Base-by-base conservation (phyloP, 2,329 filamentous ascomycete species). In the Onygena corvina region DNA sequence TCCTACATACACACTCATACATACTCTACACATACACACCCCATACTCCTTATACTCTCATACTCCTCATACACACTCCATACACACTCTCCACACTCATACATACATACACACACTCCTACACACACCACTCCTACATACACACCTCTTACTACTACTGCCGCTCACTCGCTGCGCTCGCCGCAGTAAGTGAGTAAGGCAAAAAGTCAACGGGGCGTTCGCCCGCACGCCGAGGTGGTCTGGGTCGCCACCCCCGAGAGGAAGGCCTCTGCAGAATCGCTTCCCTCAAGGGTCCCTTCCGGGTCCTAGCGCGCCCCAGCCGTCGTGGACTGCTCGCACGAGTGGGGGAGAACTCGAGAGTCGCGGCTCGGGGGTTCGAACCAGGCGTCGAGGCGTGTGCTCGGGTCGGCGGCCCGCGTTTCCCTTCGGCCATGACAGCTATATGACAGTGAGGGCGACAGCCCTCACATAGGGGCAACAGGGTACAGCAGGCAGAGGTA, bases 231-330 rank as follows among this genome's bases (percentile, higher is more conserved):
- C 57, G 69, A 67, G 72, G 72, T 75, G 64, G 63, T 76, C 73
- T 71, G 69, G 66, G 62, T 68, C 72, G 73, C 74, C 72, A 74
- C 65, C 67, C 65, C 67, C 68, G 71, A 72, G 71, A 70, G 71
- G 67, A 70, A 64, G 63, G 61, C 70, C 71, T 75, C 71, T 76
- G 74, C 73, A 72, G 71, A 73, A 76, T 76, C 72, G 64, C 74
- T 76, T 73, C 71, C 70, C 74, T 76, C 71, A 74, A 75, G 71
- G 53, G 56, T 76, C 61, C 66, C 61, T 62, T 70, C 67, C 71
- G 74, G 72, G 66, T 67, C 74, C 76, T 72, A 77, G 58, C 67
- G 67, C 63, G 64, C 61, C 62, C 58, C 67, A 75, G 68, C 73
- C 47, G 53, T 76, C 74, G 69, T 67, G 66, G 70, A 72, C 71